Evolutionary conservation across 352 stramenopile genomes (phyloP).

Genomic region (Globisporangium spiculum): DNA sequence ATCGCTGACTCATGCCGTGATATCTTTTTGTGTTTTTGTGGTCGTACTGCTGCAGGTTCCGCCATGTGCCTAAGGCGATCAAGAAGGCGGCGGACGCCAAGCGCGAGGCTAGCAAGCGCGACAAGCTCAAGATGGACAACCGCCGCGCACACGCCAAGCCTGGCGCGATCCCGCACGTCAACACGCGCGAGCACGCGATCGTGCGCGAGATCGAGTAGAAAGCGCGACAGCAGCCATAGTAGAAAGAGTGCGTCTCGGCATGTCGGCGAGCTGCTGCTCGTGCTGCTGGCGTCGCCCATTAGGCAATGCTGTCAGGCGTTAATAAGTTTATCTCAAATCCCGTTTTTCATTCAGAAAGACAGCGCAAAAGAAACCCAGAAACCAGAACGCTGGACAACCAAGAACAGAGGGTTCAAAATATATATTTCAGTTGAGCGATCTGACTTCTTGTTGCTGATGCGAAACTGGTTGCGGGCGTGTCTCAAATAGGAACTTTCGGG

Average conservation of each 20-base stretch:
- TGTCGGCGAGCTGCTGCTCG: background rate
- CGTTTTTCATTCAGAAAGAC: background rate
- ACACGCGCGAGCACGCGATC: slow-evolving; percentile 74
- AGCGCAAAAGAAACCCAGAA: background rate
- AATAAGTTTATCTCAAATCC: background rate
- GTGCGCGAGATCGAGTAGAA: slow-evolving; percentile 78
- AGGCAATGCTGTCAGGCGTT: no score
- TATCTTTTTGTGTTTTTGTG: slow-evolving; percentile 2
- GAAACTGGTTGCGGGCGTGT: background rate
- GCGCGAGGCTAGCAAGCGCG: slow-evolving; percentile 72
- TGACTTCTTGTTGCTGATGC: background rate
- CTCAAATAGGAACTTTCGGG: background rate
- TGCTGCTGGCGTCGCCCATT: background rate
- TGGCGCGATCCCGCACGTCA: slow-evolving; percentile 66
- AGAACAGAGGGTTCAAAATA: background rate
- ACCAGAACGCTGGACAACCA: background rate
- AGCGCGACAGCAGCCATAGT: background rate
- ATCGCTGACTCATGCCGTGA: slow-evolving; percentile 3
- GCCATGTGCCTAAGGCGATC: slow-evolving; percentile 97
- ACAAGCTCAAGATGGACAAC: slow-evolving; percentile 87
- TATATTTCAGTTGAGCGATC: background rate
- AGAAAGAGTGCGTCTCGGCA: background rate
- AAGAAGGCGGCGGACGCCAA: slow-evolving; percentile 95
- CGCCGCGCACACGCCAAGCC: slow-evolving; percentile 74
- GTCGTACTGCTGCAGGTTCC: slow-evolving; percentile 57